These are phyloP conservation scores for Acacia pycnantha DNA, from an alignment of 331 rosid species.

Conservation along the genomic window DNA sequence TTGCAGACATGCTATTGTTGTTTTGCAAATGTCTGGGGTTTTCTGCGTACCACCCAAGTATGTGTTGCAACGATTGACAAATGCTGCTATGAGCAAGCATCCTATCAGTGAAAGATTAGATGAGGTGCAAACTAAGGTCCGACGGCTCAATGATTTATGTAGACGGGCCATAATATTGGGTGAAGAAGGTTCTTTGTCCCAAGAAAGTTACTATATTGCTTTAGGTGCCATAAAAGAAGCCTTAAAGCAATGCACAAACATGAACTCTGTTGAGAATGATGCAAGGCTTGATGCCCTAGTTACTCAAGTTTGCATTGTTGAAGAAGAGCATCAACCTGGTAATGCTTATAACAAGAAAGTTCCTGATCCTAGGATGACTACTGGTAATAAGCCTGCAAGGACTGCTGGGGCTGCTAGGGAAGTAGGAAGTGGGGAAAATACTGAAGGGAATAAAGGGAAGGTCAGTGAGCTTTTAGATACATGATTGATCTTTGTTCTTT, in stretches of 20 bases:
- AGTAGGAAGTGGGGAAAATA: constrained; percentile 41
- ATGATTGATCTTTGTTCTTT: constrained; percentile 13
- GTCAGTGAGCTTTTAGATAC: constrained; percentile 36
- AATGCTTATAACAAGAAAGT: constrained; percentile 35
- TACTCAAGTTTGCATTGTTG: constrained; percentile 44
- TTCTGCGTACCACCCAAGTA: constrained; percentile 83
- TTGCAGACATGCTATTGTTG: constrained; percentile 87
- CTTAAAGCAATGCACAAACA: constrained; percentile 61
- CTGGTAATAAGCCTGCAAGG: constrained; percentile 39
- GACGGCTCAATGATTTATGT: constrained; percentile 78
- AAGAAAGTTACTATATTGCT: constrained; percentile 80
- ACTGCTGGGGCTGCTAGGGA: constrained; percentile 50
- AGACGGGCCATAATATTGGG: constrained; percentile 90
- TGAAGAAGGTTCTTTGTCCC: constrained; percentile 90
- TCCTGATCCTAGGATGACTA: constrained; percentile 44
- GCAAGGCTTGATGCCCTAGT: constrained; percentile 40
- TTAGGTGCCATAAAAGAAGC: constrained; percentile 70
- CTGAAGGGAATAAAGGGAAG: constrained; percentile 59
- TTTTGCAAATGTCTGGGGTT: constrained; percentile 94
- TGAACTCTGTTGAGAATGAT: constrained; percentile 53
- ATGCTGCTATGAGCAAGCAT: constrained; percentile 81
- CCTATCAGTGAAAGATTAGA: constrained; percentile 71
- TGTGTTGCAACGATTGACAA: constrained; percentile 85
- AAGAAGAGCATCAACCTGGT: constrained; percentile 52
- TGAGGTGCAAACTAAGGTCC: constrained; percentile 74